Evolutionary conservation across 1,284 basidiomycete genomes (phyloP).

Genomic region (Microstroma glucosiphilum): DNA sequence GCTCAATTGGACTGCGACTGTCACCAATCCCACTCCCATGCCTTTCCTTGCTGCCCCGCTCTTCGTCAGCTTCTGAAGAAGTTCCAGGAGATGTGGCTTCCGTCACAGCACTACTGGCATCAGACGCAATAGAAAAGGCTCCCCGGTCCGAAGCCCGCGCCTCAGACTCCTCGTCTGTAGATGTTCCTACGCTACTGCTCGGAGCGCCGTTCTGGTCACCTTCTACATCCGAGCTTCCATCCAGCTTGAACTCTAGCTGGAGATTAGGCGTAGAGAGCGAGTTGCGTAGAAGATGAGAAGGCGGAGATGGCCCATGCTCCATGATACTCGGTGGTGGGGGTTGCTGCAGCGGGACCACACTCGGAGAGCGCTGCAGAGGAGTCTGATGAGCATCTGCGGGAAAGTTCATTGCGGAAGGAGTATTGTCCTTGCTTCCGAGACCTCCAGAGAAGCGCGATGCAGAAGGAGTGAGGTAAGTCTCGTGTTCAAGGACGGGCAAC

Average conservation of each 20-base stretch:
- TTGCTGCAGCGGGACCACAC: not conserved
- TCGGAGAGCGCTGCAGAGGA: not conserved
- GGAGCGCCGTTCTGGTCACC: not conserved
- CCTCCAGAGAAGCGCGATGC: not conserved
- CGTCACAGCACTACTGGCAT: too few relatives aligned
- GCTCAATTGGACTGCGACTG: too few relatives aligned
- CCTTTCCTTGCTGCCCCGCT: too few relatives aligned
- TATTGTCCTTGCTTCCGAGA: slow-evolving; percentile 11
- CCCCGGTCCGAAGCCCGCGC: too few relatives aligned
- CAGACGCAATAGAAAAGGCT: too few relatives aligned
- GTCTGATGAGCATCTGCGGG: not conserved
- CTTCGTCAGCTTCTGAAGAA: too few relatives aligned
- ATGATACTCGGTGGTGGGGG: too few relatives aligned
- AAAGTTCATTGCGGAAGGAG: slow-evolving; percentile 12
- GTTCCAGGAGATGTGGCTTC: too few relatives aligned
- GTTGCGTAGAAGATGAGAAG: slow-evolving; percentile 26
- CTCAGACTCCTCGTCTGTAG: too few relatives aligned
- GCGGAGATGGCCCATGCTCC: not conserved
- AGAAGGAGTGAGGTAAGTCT: not conserved
- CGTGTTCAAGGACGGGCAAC: not conserved
- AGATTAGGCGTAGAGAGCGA: slow-evolving; percentile 41
- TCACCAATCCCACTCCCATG: too few relatives aligned
- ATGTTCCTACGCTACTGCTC: too few relatives aligned
- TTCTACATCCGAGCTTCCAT: not conserved
- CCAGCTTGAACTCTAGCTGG: slow-evolving; percentile 12